A percentile compares a stretch with the other conserved stretches of the same genome.
Evolutionary conservation across 306 rosid genomes (phyloP).

Genomic region (Sindora glabra): DNA sequence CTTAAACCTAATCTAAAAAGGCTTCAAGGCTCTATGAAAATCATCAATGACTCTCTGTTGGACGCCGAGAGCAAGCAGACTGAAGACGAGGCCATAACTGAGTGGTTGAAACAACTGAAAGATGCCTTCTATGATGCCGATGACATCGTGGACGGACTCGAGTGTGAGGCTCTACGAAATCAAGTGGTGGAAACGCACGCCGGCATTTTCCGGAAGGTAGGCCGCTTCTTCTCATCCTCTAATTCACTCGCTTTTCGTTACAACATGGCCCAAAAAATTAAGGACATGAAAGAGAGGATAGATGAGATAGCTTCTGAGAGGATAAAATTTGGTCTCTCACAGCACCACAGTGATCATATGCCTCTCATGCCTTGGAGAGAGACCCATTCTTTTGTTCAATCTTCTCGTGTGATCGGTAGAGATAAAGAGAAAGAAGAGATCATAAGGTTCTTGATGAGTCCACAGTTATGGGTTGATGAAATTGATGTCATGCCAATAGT

Average conservation of each 20-base stretch:
- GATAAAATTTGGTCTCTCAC: not conserved
- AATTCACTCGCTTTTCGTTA: not conserved
- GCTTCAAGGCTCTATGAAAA: too few species aligned
- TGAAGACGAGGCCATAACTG: not conserved
- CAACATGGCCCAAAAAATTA: not conserved
- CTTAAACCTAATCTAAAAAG: too few species aligned
- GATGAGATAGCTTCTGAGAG: not conserved
- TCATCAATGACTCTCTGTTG: not conserved
- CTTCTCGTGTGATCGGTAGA: not conserved
- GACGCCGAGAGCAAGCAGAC: not conserved
- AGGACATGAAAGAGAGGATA: not conserved
- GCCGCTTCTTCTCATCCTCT: not conserved
- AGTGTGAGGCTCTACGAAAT: not conserved
- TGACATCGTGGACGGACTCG: slow-evolving; percentile 2
- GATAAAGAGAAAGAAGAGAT: not conserved
- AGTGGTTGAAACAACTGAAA: not conserved
- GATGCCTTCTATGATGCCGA: not conserved
- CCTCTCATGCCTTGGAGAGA: not conserved
- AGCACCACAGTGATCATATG: not conserved
- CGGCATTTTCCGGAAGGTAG: not conserved
- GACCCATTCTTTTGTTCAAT: not conserved
- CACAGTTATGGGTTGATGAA: too few species aligned
- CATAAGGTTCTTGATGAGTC: too few species aligned
- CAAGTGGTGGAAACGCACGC: not conserved
- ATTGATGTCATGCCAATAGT: too few species aligned